These are phyloP conservation scores for Aspergillus persii DNA, from an alignment of 2,329 filamentous ascomycete species.

Conservation along the genomic window DNA sequence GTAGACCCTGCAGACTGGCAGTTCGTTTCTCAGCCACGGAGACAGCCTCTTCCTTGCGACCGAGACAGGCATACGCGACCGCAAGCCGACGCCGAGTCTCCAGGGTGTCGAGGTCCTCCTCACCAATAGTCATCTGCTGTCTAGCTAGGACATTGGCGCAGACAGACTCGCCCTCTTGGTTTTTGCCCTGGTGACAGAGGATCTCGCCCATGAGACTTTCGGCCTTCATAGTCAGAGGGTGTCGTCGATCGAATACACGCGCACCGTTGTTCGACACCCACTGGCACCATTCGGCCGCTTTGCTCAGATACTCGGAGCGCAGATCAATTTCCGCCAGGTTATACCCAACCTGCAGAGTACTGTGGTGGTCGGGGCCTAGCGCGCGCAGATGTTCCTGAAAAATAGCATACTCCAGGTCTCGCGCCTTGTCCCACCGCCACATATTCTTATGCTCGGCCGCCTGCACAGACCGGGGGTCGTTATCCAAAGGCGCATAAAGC, in stretches of 20 bases:
- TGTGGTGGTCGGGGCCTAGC: slow-evolving; percentile 29
- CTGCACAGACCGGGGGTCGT: slow-evolving; percentile 26
- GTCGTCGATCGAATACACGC: slow-evolving; percentile 25
- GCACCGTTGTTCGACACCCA: slow-evolving; percentile 29
- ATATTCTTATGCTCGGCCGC: slow-evolving; percentile 28
- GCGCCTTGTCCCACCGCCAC: slow-evolving; percentile 29
- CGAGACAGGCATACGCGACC: slow-evolving; percentile 21
- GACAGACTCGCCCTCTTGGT: slow-evolving; percentile 29
- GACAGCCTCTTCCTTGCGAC: slow-evolving; percentile 24
- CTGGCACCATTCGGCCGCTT: slow-evolving; percentile 30
- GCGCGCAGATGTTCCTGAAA: slow-evolving; percentile 30
- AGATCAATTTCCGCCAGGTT: slow-evolving; percentile 30
- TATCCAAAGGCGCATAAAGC: slow-evolving; percentile 22
- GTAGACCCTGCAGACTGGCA: slow-evolving; percentile 19
- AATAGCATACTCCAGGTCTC: slow-evolving; percentile 27
- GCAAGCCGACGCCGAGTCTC: slow-evolving; percentile 29
- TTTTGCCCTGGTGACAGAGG: slow-evolving; percentile 23
- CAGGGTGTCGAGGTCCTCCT: slow-evolving; percentile 30
- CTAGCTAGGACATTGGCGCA: slow-evolving; percentile 32
- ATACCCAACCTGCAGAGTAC: slow-evolving; percentile 27
- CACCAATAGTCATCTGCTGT: slow-evolving; percentile 33
- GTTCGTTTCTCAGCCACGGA: slow-evolving; percentile 21
- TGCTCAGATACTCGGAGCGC: slow-evolving; percentile 21
- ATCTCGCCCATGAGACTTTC: slow-evolving; percentile 31
- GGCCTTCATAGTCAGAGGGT: slow-evolving; percentile 27